phyloP scores from a whole-genome alignment of 306 rosid genomes.

The Cyamopsis tetragonoloba region DNA sequence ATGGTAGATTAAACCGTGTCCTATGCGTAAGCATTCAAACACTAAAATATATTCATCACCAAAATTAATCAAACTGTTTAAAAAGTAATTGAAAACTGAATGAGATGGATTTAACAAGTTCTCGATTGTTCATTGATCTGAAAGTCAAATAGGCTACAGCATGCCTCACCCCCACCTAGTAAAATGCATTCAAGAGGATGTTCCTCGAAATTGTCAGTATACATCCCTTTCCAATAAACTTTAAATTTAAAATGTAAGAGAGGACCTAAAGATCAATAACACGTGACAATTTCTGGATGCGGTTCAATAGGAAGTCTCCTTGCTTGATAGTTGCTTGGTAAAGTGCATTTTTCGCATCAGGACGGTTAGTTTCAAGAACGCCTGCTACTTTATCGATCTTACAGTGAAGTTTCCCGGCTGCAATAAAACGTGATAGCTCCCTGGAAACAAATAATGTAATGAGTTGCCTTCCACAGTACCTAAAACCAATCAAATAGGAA shows the following conservation, averaged over 20 bases:
- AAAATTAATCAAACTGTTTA: not conserved
- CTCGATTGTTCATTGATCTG: constrained; percentile 12
- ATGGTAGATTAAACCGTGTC: not conserved
- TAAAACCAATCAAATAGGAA: not conserved
- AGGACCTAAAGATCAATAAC: constrained; percentile 65
- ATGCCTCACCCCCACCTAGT: constrained; percentile 5
- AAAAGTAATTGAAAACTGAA: not conserved
- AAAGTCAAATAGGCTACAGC: constrained; percentile 13
- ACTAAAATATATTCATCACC: not conserved
- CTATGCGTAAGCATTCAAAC: not conserved
- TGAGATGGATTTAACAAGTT: not conserved
- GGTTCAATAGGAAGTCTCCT: constrained; percentile 91
- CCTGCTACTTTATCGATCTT: constrained; percentile 97
- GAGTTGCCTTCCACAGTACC: not conserved
- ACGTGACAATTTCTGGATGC: constrained; percentile 92
- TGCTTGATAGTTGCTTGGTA: constrained; percentile 97
- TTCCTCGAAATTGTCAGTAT: constrained; percentile 10
- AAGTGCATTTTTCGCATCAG: constrained; percentile 91
- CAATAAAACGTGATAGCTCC: constrained; percentile 95
- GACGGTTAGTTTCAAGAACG: constrained; percentile 89
- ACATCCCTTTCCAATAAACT: constrained; percentile 11
- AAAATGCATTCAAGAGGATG: constrained; percentile 22
- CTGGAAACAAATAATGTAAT: constrained; percentile 39
- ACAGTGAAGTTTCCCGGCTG: constrained; percentile 96
- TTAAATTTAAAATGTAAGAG: not conserved